Percentiles rank a stretch among this genome's conserved stretches.
These are phyloP conservation scores for Globisporangium nunn DNA, from an alignment of 352 stramenopile genomes.

Conservation along the genomic window DNA sequence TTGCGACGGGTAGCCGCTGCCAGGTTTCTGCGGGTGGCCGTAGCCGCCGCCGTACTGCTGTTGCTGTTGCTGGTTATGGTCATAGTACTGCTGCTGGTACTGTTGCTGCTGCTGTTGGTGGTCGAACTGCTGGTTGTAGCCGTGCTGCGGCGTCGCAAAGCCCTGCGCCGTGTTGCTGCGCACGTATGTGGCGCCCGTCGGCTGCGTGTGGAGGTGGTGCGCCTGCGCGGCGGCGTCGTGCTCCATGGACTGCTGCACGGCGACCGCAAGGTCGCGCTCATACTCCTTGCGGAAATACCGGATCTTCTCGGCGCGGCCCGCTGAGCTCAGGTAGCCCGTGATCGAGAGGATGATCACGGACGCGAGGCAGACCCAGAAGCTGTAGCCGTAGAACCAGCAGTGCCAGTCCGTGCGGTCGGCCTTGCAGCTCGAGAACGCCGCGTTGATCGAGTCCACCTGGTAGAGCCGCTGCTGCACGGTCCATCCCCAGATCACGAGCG, in stretches of 20 bases:
- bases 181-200: slow-evolving; percentile 18
- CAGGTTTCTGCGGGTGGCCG: slow-evolving; percentile 9
- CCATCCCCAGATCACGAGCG: slow-evolving; percentile 75
- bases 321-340: slow-evolving; percentile 73
- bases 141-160: slow-evolving; percentile 12
- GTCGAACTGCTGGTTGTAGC: neutral
- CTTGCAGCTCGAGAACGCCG: slow-evolving; percentile 71
- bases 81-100: neutral
- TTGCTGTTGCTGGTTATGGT: slow-evolving; percentile 4
- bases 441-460: slow-evolving; percentile 72
- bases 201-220: slow-evolving; percentile 11
- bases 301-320: slow-evolving; percentile 76
- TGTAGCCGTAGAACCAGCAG: slow-evolving; percentile 86
- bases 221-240: slow-evolving; percentile 27
- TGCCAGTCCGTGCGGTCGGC: slow-evolving; percentile 55
- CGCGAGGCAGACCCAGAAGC: slow-evolving; percentile 81
- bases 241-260: slow-evolving; percentile 71
- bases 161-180: slow-evolving; percentile 30
- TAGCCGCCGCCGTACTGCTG: slow-evolving; percentile 16
- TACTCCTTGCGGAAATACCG: slow-evolving; percentile 82
- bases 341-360: slow-evolving; percentile 73
- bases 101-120: slow-evolving; percentile 8
- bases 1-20: slow-evolving; percentile 8
- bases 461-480: slow-evolving; percentile 73
- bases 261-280: slow-evolving; percentile 63